Conservation (phyloP, 768 basidiomycete species). For the Lanmaoa rubissima region DNA sequence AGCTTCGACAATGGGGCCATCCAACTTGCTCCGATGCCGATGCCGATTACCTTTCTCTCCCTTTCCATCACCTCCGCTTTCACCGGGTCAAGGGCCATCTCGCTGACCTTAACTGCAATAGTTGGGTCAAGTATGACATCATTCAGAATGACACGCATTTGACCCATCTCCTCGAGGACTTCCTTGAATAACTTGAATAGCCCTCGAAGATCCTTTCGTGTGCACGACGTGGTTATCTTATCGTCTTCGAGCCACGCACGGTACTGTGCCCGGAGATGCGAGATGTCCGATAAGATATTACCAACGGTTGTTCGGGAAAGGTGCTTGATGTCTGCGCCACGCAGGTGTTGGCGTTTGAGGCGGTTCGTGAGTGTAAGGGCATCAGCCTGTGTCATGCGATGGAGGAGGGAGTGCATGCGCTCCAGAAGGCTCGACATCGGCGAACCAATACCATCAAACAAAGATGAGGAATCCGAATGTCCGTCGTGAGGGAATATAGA, state of each 20-base stretch:
- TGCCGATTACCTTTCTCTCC: conserved; percentile 31
- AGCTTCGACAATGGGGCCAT: conserved; percentile 85
- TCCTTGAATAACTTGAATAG: conserved; percentile 87
- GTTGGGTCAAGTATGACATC: conserved; percentile 87
- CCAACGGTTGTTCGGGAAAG: conserved; percentile 81
- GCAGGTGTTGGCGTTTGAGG: conserved; percentile 85
- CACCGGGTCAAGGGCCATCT: conserved; percentile 61
- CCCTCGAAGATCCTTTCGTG: conserved; percentile 76
- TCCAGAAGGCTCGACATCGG: conserved; percentile 57
- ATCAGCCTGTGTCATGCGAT: conserved; percentile 70
- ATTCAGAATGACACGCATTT: conserved; percentile 80
- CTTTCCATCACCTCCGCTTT: conserved; percentile 45
- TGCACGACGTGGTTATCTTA: conserved; percentile 56
- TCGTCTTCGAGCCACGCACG: conserved; percentile 75
- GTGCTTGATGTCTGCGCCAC: conserved; percentile 81
- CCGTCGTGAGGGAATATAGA: conserved; percentile 54
- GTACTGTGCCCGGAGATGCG: conserved; percentile 70
- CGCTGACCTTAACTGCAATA: conserved; percentile 67
- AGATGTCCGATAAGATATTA: conserved; percentile 68
- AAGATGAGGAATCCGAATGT: conserved; percentile 74
- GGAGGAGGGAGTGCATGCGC: conserved; percentile 61
- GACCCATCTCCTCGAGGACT: conserved; percentile 76
- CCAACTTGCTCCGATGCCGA: conserved; percentile 55
- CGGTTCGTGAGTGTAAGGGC: conserved; percentile 85
- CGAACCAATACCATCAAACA: conserved; percentile 51